These are phyloP conservation scores for Pichia ethanolica DNA, from an alignment of 805 yeast species.

Conservation along the genomic window DNA sequence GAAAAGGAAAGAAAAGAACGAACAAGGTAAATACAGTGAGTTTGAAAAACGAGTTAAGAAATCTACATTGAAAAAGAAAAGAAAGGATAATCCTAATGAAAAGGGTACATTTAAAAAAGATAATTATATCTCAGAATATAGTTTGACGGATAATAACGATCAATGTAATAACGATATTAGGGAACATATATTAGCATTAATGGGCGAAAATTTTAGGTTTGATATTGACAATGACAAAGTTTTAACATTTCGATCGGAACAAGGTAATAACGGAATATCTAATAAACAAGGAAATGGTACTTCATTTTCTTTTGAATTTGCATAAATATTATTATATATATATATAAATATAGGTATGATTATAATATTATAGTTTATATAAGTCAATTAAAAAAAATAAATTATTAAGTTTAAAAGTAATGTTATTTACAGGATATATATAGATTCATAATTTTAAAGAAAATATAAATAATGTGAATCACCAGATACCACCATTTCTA, in stretches of 20 bases:
- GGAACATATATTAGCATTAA: slow-evolving; percentile 16
- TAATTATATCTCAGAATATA: neutral
- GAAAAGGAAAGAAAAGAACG: neutral
- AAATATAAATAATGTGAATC: neutral
- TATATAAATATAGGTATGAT: neutral
- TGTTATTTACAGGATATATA: no score
- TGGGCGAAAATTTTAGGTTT: slow-evolving; percentile 20
- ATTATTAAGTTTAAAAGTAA: neutral
- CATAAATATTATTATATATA: neutral
- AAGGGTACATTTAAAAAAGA: slow-evolving; percentile 6
- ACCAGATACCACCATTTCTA: slow-evolving; percentile 27
- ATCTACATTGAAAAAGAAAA: neutral
- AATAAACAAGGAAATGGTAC: slow-evolving; percentile 16
- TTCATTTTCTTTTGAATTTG: slow-evolving; percentile 19
- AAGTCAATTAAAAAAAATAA: neutral
- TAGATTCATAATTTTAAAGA: neutral
- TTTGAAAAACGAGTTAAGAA: neutral
- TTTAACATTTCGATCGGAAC: slow-evolving; percentile 17
- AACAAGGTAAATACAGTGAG: neutral
- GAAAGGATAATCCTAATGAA: no score
- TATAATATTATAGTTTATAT: neutral
- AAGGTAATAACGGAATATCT: neutral
- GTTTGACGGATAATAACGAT: neutral
- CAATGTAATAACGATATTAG: slow-evolving; percentile 8
- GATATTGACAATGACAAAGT: slow-evolving; percentile 17